Evolutionary conservation across 352 stramenopile genomes (phyloP).

Genomic region (Phytophthora ohioensis): DNA sequence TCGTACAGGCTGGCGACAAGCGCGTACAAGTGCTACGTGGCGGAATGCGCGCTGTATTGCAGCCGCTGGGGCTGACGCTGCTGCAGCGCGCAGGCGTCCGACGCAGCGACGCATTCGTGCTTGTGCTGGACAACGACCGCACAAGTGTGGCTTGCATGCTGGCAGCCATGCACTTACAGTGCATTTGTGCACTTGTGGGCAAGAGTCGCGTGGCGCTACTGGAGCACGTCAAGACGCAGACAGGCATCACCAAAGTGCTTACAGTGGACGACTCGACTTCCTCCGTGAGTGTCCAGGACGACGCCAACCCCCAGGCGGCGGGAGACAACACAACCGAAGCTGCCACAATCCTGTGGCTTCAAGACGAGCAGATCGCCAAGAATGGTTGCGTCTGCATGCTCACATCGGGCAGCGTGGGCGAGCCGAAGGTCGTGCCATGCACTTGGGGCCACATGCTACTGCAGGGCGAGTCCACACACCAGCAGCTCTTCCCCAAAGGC

Average conservation of each 20-base stretch:
- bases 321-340: conserved; percentile 3
- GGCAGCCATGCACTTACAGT: conserved; percentile 69
- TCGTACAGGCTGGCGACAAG: conserved; percentile 23
- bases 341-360: conserved; percentile 40
- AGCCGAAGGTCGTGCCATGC: conserved; percentile 81
- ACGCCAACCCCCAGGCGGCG: conserved; percentile 28
- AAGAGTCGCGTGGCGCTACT: conserved; percentile 60
- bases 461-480: conserved; percentile 82
- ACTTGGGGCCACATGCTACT: conserved; percentile 80
- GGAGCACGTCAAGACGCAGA: conserved; percentile 59
- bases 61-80: conserved; percentile 60
- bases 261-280: conserved; percentile 49
- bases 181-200: conserved; percentile 63
- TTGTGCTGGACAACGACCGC: conserved; percentile 79
- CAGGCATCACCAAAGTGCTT: conserved; percentile 66
- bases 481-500: conserved; percentile 72
- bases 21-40: conserved; percentile 50
- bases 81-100: conserved; percentile 46
- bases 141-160: conserved; percentile 80
- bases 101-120: conserved; percentile 59
- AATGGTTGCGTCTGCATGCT: conserved; percentile 78
- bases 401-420: conserved; percentile 83
- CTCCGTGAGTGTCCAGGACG: conserved; percentile 33
- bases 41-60: conserved; percentile 50
- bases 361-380: conserved; percentile 36